Percentiles rank a stretch among this genome's conserved stretches.
These are phyloP conservation scores for Dendrobium huoshanense DNA, from an alignment of 106 monocot genomes.

Conservation along the genomic window DNA sequence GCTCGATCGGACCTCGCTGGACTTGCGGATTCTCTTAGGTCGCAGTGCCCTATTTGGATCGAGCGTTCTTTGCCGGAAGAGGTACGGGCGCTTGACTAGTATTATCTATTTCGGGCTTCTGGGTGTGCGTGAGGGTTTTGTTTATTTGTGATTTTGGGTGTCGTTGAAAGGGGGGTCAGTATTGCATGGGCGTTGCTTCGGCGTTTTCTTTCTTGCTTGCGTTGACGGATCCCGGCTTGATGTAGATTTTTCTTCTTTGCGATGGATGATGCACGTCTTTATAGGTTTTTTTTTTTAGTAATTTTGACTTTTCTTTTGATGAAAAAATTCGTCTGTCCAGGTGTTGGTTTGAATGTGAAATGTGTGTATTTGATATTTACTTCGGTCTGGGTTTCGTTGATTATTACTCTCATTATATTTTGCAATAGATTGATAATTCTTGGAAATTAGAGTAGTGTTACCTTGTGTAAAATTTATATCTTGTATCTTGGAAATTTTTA, in stretches of 20 bases:
- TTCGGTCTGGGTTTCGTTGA: too few species aligned
- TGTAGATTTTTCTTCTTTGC: background rate
- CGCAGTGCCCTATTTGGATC: conserved; percentile 33
- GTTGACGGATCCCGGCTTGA: background rate
- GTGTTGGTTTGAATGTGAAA: too few species aligned
- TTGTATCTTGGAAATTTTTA: too few species aligned
- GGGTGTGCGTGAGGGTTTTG: conserved; percentile 1
- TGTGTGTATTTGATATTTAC: too few species aligned
- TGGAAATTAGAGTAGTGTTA: too few species aligned
- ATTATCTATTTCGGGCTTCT: background rate
- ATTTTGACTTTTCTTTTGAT: background rate
- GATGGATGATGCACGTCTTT: background rate
- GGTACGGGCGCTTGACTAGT: background rate
- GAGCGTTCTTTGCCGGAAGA: conserved; percentile 6
- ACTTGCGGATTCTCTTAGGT: conserved; percentile 12
- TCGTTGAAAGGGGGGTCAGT: background rate
- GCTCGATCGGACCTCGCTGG: conserved; percentile 12
- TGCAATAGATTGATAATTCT: too few species aligned
- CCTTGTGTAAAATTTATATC: too few species aligned
- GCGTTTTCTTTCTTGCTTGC: background rate
- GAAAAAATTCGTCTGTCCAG: background rate
- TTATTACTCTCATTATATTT: too few species aligned
- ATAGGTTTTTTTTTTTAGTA: background rate
- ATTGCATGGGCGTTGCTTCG: background rate
- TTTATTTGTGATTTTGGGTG: background rate